Evolutionary conservation across 2,329 filamentous ascomycete species (phyloP).

Genomic region (Botryotinia globosa): DNA sequence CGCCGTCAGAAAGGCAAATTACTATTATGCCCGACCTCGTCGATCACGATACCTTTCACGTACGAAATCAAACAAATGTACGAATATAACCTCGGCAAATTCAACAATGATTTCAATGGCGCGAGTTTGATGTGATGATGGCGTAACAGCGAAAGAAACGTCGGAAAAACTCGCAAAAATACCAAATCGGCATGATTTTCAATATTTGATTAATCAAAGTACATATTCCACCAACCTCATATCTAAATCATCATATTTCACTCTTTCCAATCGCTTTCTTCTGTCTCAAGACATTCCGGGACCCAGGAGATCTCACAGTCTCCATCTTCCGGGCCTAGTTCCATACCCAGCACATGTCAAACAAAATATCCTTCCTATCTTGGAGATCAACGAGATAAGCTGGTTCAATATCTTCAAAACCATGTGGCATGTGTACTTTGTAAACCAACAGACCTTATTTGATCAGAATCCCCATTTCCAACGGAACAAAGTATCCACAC

Average conservation of each 20-base stretch:
- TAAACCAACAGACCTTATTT: not conserved
- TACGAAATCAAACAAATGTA: not conserved
- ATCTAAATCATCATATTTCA: not conserved
- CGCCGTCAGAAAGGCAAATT: not conserved
- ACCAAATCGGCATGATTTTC: not conserved
- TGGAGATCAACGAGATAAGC: slow-evolving; percentile 16
- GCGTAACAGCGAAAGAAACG: not conserved
- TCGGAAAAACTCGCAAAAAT: not conserved
- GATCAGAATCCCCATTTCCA: slow-evolving; percentile 4
- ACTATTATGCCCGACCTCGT: slow-evolving; percentile 1
- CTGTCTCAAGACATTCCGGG: not conserved
- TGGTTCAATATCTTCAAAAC: slow-evolving; percentile 6
- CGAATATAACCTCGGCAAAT: slow-evolving; percentile 7
- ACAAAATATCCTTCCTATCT: slow-evolving; percentile 16
- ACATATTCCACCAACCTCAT: not conserved
- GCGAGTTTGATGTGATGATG: not conserved
- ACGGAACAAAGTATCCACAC: not conserved
- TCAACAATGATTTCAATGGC: slow-evolving; percentile 3
- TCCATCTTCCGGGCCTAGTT: not conserved
- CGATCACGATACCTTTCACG: slow-evolving; percentile 3
- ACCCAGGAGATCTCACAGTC: not conserved
- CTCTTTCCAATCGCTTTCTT: not conserved
- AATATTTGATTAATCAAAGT: not conserved
- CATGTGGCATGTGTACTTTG: slow-evolving; percentile 15
- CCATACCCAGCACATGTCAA: not conserved